Conservation (phyloP, 352 stramenopile species). For the Pythium aristosporum region DNA sequence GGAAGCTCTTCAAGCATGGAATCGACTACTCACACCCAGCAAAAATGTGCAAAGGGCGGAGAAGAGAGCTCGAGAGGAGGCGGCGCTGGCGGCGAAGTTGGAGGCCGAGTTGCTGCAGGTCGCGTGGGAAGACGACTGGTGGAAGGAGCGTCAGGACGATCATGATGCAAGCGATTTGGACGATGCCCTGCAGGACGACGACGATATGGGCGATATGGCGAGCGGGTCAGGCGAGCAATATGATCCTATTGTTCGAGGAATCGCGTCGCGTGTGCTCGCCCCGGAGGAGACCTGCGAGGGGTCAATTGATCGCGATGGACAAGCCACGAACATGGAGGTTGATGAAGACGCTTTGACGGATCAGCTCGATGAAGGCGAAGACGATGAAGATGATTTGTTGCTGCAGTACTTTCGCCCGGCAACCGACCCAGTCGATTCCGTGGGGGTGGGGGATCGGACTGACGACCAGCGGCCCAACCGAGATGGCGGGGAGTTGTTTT, state of each 20-base stretch:
- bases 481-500: not conserved
- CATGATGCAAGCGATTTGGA: conserved; percentile 15
- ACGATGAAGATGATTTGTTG: conserved; percentile 33
- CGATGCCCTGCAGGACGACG: conserved; percentile 36
- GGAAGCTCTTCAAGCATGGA: conserved; percentile 25
- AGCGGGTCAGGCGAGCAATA: conserved; percentile 27
- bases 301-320: not conserved
- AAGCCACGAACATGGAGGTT: conserved; percentile 12
- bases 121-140: conserved; percentile 68
- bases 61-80: conserved; percentile 18
- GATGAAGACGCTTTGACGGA: conserved; percentile 20
- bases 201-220: conserved; percentile 10
- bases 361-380: conserved; percentile 9
- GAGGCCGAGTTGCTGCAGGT: conserved; percentile 61
- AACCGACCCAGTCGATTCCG: not conserved
- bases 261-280: conserved; percentile 8
- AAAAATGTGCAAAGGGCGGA: conserved; percentile 22
- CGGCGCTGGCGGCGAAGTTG: conserved; percentile 34
- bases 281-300: not conserved
- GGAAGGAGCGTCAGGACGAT: conserved; percentile 37
- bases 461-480: not conserved
- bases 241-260: conserved; percentile 11
- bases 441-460: conserved; percentile 12
- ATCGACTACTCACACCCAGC: conserved; percentile 19
- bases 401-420: conserved; percentile 42